These are phyloP conservation scores for Diaporthe humulicola DNA, from an alignment of 2,329 filamentous ascomycete species.

Conservation along the genomic window DNA sequence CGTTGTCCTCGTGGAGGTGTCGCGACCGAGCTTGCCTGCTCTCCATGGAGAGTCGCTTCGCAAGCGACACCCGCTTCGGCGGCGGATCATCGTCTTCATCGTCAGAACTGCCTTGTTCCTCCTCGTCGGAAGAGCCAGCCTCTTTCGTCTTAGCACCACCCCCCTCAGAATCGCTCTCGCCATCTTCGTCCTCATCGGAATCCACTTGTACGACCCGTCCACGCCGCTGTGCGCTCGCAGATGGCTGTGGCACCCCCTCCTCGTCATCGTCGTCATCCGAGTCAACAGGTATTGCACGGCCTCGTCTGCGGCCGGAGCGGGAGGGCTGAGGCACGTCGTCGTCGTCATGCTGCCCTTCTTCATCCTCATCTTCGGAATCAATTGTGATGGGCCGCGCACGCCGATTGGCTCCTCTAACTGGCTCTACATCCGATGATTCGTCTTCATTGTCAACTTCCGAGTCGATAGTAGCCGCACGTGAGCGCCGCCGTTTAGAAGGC, in stretches of 20 bases:
- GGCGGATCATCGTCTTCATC: slow-evolving; percentile 29
- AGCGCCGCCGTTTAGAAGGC: neutral
- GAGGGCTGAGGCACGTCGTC: neutral
- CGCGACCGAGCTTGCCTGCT: slow-evolving; percentile 7
- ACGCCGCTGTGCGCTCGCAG: neutral
- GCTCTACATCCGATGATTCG: neutral
- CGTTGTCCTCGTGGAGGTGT: neutral
- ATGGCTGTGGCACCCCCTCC: neutral
- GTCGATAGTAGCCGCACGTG: neutral
- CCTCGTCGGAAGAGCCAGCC: neutral
- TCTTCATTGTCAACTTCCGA: slow-evolving; percentile 28
- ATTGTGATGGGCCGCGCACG: neutral
- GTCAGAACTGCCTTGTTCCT: neutral
- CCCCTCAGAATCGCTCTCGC: slow-evolving; percentile 2
- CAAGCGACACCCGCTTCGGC: slow-evolving; percentile 34
- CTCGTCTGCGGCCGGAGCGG: slow-evolving; percentile 1
- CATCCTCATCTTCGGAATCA: slow-evolving; percentile 14
- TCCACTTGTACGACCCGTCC: neutral
- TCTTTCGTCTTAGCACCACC: neutral
- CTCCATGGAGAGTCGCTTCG: slow-evolving; percentile 34
- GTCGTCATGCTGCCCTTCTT: neutral
- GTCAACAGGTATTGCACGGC: neutral
- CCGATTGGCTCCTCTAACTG: neutral
- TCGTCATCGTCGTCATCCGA: slow-evolving; percentile 34
- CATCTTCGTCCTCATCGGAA: slow-evolving; percentile 19